A percentile compares a stretch with the other conserved stretches of the same genome.
Evolutionary conservation across 1,284 basidiomycete genomes (phyloP).

Genomic region (Moesziomyces parantarcticus): DNA sequence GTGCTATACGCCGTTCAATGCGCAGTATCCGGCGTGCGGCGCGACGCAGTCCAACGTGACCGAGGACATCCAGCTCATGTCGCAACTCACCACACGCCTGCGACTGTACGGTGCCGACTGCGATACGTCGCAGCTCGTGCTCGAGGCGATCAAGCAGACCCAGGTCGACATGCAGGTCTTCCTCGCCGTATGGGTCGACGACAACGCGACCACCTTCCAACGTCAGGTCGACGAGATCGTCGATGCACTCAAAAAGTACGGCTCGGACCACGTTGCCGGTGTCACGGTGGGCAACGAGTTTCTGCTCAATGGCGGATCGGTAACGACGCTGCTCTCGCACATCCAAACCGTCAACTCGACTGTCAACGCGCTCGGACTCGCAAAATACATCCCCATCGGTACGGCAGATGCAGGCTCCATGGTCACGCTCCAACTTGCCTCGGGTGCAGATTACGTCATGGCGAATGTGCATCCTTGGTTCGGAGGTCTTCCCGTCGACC

Average conservation of each 20-base stretch:
- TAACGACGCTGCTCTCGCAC: constrained; percentile 73
- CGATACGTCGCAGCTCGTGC: constrained; percentile 71
- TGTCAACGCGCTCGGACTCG: constrained; percentile 69
- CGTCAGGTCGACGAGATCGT: constrained; percentile 79
- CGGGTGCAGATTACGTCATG: constrained; percentile 75
- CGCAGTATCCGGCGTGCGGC: constrained; percentile 68
- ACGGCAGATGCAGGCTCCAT: constrained; percentile 85
- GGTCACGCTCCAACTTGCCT: constrained; percentile 78
- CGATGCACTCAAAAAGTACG: constrained; percentile 80
- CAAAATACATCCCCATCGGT: constrained; percentile 77
- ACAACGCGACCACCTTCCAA: constrained; percentile 76
- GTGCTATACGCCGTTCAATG: constrained; percentile 58
- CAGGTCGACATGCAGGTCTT: constrained; percentile 87
- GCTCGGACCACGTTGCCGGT: constrained; percentile 80
- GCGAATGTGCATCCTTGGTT: constrained; percentile 84
- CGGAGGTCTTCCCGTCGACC: constrained; percentile 76
- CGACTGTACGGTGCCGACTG: constrained; percentile 71
- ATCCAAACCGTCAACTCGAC: constrained; percentile 75
- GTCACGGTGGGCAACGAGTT: constrained; percentile 73
- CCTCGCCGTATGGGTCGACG: constrained; percentile 81
- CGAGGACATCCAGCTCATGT: constrained; percentile 70
- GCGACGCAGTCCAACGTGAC: constrained; percentile 69
- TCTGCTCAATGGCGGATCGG: constrained; percentile 44
- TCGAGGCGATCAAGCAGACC: constrained; percentile 85
- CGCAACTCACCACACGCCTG: constrained; percentile 66